A percentile compares a stretch with the other conserved stretches of the same genome.
phyloP scores from a whole-genome alignment of 805 yeast species.

The Spathaspora gorwiae region DNA sequence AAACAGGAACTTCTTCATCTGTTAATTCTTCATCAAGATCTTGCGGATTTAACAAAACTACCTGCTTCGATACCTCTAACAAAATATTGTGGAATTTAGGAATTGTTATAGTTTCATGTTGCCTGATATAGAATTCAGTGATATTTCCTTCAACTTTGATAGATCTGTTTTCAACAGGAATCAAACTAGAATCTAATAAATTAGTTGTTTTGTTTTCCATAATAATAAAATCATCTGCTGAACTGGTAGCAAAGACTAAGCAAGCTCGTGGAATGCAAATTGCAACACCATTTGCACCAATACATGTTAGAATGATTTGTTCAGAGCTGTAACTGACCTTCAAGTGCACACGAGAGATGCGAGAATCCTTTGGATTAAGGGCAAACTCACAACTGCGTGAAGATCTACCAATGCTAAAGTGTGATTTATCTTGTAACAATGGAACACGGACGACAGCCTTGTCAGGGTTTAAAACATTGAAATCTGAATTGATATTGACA shows the following conservation, averaged over 20 bases:
- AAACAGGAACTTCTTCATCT: slow-evolving; percentile 38
- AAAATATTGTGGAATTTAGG: slow-evolving; percentile 60
- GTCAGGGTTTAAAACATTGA: slow-evolving; percentile 33
- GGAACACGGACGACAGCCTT: slow-evolving; percentile 30
- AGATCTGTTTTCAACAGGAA: slow-evolving; percentile 12
- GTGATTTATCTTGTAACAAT: slow-evolving; percentile 34
- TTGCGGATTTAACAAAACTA: slow-evolving; percentile 46
- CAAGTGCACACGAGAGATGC: slow-evolving; percentile 66
- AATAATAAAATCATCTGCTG: slow-evolving; percentile 17
- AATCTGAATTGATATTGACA: slow-evolving; percentile 25
- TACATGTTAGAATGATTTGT: slow-evolving; percentile 56
- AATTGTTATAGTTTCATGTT: slow-evolving; percentile 59
- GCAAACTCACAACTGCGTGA: slow-evolving; percentile 52
- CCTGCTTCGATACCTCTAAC: slow-evolving; percentile 68
- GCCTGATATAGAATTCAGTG: slow-evolving; percentile 54
- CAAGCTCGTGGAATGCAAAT: slow-evolving; percentile 57
- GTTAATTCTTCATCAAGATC: slow-evolving; percentile 41
- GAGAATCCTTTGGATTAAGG: slow-evolving; percentile 46
- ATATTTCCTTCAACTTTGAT: slow-evolving; percentile 37
- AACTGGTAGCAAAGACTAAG: slow-evolving; percentile 21
- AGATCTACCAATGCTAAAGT: slow-evolving; percentile 62
- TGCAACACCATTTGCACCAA: slow-evolving; percentile 78
- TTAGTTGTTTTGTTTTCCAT: slow-evolving; percentile 19
- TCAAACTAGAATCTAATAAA: slow-evolving; percentile 14
- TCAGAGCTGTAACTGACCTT: slow-evolving; percentile 40